A percentile compares a stretch with the other conserved stretches of the same genome.
Conservation (phyloP, 2,329 filamentous ascomycete species). For the Penicillium olsonii region DNA sequence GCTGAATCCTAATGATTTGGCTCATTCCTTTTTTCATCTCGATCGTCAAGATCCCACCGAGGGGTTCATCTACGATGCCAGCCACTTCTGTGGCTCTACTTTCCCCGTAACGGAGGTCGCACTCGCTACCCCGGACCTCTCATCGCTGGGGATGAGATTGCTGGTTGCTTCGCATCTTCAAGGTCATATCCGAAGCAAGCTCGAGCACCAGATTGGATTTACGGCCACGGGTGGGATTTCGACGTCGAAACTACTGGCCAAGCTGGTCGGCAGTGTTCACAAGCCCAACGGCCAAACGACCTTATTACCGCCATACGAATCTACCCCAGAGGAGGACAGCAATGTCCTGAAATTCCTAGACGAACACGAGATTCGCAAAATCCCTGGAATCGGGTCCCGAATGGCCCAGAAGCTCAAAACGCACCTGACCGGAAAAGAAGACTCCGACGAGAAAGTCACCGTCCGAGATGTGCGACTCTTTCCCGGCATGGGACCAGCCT, state of each 20-base stretch:
- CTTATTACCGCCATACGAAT: constrained; percentile 65
- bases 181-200: constrained; percentile 66
- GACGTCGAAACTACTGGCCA: constrained; percentile 82
- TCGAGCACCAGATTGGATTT: constrained; percentile 78
- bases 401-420: constrained; percentile 68
- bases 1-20: constrained; percentile 66
- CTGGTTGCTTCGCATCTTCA: constrained; percentile 81
- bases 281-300: constrained; percentile 90
- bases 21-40: constrained; percentile 76
- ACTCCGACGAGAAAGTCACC: constrained; percentile 58
- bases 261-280: constrained; percentile 78
- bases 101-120: constrained; percentile 45
- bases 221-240: constrained; percentile 86
- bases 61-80: constrained; percentile 81
- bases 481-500: constrained; percentile 62
- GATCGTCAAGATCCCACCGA: constrained; percentile 69
- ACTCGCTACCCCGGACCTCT: constrained; percentile 17
- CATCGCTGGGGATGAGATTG: constrained; percentile 59
- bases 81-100: constrained; percentile 64
- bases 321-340: constrained; percentile 28
- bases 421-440: constrained; percentile 54
- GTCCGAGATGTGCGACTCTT: constrained; percentile 66
- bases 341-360: constrained; percentile 73
- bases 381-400: constrained; percentile 85
- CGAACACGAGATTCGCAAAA: constrained; percentile 70